phyloP scores from a whole-genome alignment of 345 rosid genomes.

The Rhizophora mangle region DNA sequence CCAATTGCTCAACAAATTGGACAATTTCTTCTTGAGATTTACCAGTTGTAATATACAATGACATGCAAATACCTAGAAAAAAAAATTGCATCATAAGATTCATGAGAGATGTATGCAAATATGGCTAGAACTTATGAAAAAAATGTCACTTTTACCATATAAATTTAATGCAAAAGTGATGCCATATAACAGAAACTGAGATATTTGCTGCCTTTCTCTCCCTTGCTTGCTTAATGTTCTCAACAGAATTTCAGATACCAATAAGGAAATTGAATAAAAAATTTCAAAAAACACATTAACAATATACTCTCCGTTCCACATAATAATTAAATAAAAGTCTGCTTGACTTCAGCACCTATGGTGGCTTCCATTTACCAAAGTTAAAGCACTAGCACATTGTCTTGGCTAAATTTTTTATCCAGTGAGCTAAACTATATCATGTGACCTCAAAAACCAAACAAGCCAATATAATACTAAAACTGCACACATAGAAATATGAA shows the following conservation, averaged over 20 bases:
- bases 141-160: not conserved
- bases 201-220: too few relatives aligned
- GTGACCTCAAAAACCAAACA: too few relatives aligned
- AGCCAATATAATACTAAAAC: too few relatives aligned
- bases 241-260: too few relatives aligned
- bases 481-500: too few relatives aligned
- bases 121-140: not conserved
- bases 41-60: constrained; percentile 47
- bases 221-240: not conserved
- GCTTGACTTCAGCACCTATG: not conserved
- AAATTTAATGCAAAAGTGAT: not conserved
- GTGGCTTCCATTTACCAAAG: not conserved
- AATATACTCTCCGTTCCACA: not conserved
- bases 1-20: constrained; percentile 45
- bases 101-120: not conserved
- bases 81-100: not conserved
- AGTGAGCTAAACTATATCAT: too few relatives aligned
- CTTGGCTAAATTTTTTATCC: too few relatives aligned
- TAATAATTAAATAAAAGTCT: not conserved
- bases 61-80: constrained; percentile 67
- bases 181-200: not conserved
- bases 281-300: not conserved
- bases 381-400: too few relatives aligned
- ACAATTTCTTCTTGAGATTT: constrained; percentile 36
- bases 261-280: not conserved